phyloP scores from a whole-genome alignment of 257 asterid species.

The Misopates orontium region DNA sequence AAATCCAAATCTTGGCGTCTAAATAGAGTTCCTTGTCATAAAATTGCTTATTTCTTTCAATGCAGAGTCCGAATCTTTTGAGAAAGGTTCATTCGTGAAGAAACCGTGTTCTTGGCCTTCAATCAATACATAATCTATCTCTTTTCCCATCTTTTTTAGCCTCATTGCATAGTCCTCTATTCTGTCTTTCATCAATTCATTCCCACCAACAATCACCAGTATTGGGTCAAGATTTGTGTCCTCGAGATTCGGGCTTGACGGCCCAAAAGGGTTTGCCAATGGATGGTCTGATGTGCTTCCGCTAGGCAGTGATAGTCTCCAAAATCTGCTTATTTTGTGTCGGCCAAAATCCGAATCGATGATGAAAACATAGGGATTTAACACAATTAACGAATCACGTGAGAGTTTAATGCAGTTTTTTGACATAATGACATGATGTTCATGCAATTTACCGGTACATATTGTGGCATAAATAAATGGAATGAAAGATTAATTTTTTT shows the following conservation, averaged over 20 bases:
- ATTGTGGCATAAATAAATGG: too few relatives aligned
- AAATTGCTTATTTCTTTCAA: slow-evolving; percentile 39
- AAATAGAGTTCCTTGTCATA: slow-evolving; percentile 36
- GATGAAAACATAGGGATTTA: too few relatives aligned
- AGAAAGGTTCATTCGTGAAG: slow-evolving; percentile 55
- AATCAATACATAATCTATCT: slow-evolving; percentile 36
- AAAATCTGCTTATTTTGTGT: slow-evolving; percentile 46
- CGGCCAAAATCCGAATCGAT: background rate
- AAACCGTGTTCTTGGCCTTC: slow-evolving; percentile 61
- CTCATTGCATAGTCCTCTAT: slow-evolving; percentile 46
- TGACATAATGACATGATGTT: too few relatives aligned
- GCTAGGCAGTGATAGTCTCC: slow-evolving; percentile 65
- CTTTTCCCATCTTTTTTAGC: slow-evolving; percentile 46
- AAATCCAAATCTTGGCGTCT: too few relatives aligned
- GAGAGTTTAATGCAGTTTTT: too few relatives aligned
- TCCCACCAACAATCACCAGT: slow-evolving; percentile 56
- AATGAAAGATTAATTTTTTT: too few relatives aligned
- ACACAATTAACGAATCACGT: too few relatives aligned
- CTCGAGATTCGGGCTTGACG: slow-evolving; percentile 50
- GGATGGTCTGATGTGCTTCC: slow-evolving; percentile 60
- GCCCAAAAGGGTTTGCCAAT: slow-evolving; percentile 73
- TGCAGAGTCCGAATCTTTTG: slow-evolving; percentile 37
- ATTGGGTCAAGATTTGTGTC: slow-evolving; percentile 47
- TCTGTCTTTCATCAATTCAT: slow-evolving; percentile 64
- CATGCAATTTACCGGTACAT: too few relatives aligned